Percentiles rank a stretch among this genome's conserved stretches.
phyloP scores from a whole-genome alignment of 441 rosid genomes.

The Cnidoscolus chayamansa region DNA sequence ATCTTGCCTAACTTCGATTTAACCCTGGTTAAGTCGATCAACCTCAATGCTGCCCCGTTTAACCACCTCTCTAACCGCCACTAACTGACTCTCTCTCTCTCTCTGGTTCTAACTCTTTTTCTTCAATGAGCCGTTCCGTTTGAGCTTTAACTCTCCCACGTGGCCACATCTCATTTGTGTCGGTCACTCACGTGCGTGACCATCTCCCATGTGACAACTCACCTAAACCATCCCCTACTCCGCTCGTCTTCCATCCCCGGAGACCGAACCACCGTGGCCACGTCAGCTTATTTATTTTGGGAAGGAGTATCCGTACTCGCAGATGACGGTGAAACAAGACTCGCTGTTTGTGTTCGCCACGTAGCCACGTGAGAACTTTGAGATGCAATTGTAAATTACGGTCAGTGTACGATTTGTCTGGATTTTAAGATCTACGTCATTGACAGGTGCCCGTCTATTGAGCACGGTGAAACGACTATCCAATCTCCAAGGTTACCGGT shows the following conservation, averaged over 20 bases:
- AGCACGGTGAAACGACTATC: not conserved
- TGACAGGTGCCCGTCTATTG: conserved; percentile 22
- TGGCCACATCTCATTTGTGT: conserved; percentile 17
- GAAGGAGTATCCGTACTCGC: not conserved
- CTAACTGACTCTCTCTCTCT: conserved; percentile 25
- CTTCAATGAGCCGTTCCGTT: no score
- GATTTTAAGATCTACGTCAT: not conserved
- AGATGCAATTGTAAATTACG: not conserved
- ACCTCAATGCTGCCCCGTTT: conserved; percentile 11
- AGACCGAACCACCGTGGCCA: conserved; percentile 8
- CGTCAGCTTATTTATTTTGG: conserved; percentile 7
- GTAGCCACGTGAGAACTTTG: conserved; percentile 16
- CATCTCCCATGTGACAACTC: conserved; percentile 22
- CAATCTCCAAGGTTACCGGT: conserved; percentile 8
- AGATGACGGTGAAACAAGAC: conserved; percentile 6
- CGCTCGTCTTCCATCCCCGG: not conserved
- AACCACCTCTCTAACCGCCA: conserved; percentile 34
- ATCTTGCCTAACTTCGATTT: conserved; percentile 23
- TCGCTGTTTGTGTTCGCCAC: conserved; percentile 4
- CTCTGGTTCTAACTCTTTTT: not conserved
- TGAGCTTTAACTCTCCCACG: conserved; percentile 10
- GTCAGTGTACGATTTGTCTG: conserved; percentile 3
- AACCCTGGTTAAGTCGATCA: conserved; percentile 27
- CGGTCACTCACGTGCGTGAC: conserved; percentile 33
- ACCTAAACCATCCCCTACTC: not conserved